Percentiles rank a stretch among this genome's conserved stretches.
Evolutionary conservation across 2,329 filamentous ascomycete genomes (phyloP).

Genomic region (Pestalotiopsis sp.): DNA sequence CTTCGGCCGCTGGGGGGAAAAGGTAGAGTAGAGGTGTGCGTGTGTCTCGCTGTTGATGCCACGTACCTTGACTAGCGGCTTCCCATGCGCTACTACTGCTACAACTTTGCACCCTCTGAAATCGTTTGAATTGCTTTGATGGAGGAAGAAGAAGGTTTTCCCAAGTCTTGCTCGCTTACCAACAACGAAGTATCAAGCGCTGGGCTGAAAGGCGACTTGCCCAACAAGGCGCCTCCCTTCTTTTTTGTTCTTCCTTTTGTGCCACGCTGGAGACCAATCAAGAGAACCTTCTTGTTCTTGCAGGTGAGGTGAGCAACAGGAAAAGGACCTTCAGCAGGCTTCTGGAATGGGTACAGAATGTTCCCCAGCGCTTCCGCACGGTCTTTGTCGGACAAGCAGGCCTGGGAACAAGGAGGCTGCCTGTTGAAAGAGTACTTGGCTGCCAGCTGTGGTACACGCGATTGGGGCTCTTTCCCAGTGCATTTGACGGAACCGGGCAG

Average conservation of each 20-base stretch:
- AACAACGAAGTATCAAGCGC: background rate
- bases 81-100: background rate
- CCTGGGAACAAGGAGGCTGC: background rate
- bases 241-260: background rate
- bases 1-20: background rate
- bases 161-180: background rate
- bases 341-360: slow-evolving; percentile 14
- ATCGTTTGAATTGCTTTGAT: background rate
- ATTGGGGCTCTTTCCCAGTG: background rate
- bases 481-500: background rate
- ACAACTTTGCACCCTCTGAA: background rate
- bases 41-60: background rate
- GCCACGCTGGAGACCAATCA: background rate
- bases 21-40: background rate
- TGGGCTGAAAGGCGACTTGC: background rate
- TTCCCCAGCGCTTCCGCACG: background rate
- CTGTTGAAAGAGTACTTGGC: background rate
- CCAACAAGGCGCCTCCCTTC: background rate
- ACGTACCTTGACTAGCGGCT: background rate
- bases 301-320: slow-evolving; percentile 7
- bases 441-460: background rate
- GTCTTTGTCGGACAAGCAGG: background rate
- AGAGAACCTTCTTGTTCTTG: slow-evolving; percentile 10
- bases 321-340: slow-evolving; percentile 1
- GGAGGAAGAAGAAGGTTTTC: background rate